Evolutionary conservation across 371 early-diverging fungal species (phyloP), one percentile per base, ranked within the genome.

Genomic region (Chytridium lagenaria): DNA sequence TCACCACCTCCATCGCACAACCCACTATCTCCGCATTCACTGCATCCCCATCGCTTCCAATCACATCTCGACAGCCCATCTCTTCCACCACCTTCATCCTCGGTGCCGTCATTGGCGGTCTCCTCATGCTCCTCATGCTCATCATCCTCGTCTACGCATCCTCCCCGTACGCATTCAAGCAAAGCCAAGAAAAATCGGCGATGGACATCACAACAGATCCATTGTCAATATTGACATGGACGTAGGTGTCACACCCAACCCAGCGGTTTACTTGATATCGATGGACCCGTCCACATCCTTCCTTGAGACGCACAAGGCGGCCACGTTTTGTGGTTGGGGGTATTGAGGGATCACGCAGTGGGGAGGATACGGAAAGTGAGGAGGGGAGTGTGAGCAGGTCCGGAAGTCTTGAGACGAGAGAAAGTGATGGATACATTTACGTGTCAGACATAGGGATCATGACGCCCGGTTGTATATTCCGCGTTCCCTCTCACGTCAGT

Each of bases 391-490:
- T n/a, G n/a, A n/a, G n/a, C n/a, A n/a, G n/a, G n/a, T n/a, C n/a
- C n/a, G n/a, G n/a, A n/a, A n/a, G n/a, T n/a, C n/a, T n/a, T n/a
- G n/a, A n/a, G n/a, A n/a, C n/a, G n/a, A n/a, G n/a, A n/a, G n/a
- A n/a, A n/a, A n/a, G n/a, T n/a, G n/a, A n/a, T n/a, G 49, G 40
- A 16, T 66, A 66, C 49, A 66, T 66, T 44, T 66, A 40, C 44
- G 66, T 66, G 23, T 66, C 66, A 15, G 38, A 37, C 15, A 1
- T 28, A 3, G 66, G 66, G 7, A 66, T 66, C 66, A 66, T 66
- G 66, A 30, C 66, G 5, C 26, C 38, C 30, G 66, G 66, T 2
- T 10, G 22, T 26, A 44, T 66, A 19, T 66, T 16, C 66, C 39
- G 66, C 19, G 66, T 66, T 7, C 66, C 66, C 44, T 66, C 66